Percentiles rank a stretch among this genome's conserved stretches.
phyloP scores from a whole-genome alignment of 1,139 yeast genomes.

The Geotrichum candidum region DNA sequence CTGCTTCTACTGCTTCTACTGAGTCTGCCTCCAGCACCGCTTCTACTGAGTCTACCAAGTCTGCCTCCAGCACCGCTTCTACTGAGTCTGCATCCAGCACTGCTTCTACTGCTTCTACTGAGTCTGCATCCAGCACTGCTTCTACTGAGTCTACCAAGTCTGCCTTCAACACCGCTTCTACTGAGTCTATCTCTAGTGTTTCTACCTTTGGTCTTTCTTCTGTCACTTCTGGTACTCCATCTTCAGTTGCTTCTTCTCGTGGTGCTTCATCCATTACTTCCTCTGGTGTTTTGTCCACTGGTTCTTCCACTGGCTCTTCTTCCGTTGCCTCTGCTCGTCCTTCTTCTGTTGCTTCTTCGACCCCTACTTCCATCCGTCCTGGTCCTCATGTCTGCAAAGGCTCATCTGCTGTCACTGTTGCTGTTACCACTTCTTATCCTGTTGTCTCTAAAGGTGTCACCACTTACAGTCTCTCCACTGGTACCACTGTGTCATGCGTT shows the following conservation, averaged over 20 bases:
- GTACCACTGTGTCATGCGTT: not conserved
- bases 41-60: not conserved
- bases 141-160: not conserved
- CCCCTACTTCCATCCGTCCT: not conserved
- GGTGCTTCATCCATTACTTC: not conserved
- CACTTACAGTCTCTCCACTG: not conserved
- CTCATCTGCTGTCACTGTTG: not conserved
- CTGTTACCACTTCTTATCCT: not conserved
- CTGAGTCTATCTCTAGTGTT: not conserved
- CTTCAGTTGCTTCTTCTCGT: not conserved
- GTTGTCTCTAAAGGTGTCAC: not conserved
- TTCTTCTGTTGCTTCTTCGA: not conserved
- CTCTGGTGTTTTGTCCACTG: slow-evolving; percentile 1
- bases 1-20: not conserved
- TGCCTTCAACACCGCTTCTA: not conserved
- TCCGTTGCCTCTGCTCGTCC: not conserved
- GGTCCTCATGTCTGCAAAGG: not conserved
- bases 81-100: not conserved
- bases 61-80: not conserved
- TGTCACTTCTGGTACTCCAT: not conserved
- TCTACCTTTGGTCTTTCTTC: not conserved
- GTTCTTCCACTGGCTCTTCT: not conserved
- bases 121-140: not conserved
- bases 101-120: not conserved
- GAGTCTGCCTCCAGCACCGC: not conserved